These are phyloP conservation scores for Clitopilus hobsonii DNA, from an alignment of 768 basidiomycete genomes.

Conservation along the genomic window DNA sequence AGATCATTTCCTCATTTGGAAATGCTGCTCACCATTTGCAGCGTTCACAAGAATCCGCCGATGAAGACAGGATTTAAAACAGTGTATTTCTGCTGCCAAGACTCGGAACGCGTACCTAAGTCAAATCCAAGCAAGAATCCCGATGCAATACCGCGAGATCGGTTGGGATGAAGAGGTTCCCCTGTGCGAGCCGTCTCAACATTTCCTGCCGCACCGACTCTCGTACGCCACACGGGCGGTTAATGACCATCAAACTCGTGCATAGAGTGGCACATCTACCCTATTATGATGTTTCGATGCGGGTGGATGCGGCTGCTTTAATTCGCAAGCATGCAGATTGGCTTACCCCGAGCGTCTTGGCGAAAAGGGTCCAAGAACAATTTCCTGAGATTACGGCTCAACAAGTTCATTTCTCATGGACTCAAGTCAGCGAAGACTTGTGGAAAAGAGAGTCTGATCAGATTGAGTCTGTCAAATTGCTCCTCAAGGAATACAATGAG, in stretches of 20 bases:
- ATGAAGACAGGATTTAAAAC: slow-evolving; percentile 15
- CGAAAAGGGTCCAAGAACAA: slow-evolving; percentile 25
- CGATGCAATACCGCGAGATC: slow-evolving; percentile 15
- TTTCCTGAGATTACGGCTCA: slow-evolving; percentile 18
- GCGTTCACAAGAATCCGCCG: slow-evolving; percentile 15
- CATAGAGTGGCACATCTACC: slow-evolving; percentile 12
- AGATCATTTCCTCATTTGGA: neutral
- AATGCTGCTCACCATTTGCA: slow-evolving; percentile 7
- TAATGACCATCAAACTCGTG: slow-evolving; percentile 6
- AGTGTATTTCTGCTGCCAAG: slow-evolving; percentile 23
- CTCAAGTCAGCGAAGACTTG: slow-evolving; percentile 16
- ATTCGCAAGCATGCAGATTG: slow-evolving; percentile 18
- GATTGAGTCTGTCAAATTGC: slow-evolving; percentile 14
- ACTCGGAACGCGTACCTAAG: slow-evolving; percentile 14
- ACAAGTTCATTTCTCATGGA: slow-evolving; percentile 23
- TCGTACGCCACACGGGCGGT: neutral
- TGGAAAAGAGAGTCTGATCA: slow-evolving; percentile 18
- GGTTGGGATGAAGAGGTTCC: slow-evolving; percentile 22
- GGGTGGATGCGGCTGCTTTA: slow-evolving; percentile 13
- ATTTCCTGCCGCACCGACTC: slow-evolving; percentile 8
- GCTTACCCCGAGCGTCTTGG: slow-evolving; percentile 19
- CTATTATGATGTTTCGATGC: slow-evolving; percentile 20
- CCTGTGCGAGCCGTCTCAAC: slow-evolving; percentile 13
- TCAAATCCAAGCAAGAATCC: slow-evolving; percentile 13
- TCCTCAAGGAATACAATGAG: slow-evolving; percentile 15